Percentiles rank a stretch among this genome's conserved stretches.
These are phyloP conservation scores for Candida succiphila DNA, from an alignment of 805 yeast genomes.

Conservation along the genomic window DNA sequence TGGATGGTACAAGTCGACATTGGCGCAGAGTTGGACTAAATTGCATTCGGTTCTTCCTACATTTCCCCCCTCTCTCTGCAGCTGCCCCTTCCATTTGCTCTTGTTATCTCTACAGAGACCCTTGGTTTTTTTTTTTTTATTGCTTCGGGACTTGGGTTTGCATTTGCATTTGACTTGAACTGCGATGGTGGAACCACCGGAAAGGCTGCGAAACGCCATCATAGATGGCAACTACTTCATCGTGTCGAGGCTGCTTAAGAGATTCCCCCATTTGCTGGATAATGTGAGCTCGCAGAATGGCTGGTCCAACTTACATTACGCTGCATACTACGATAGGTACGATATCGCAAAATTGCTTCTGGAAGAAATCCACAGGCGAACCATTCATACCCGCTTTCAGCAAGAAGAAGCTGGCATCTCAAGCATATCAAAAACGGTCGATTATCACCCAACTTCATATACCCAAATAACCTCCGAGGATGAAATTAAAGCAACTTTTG, in stretches of 20 bases:
- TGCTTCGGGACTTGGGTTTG: too few relatives aligned
- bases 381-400: background rate
- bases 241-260: constrained; percentile 52
- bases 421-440: too few relatives aligned
- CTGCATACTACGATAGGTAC: constrained; percentile 64
- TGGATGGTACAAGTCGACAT: too few relatives aligned
- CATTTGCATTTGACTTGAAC: too few relatives aligned
- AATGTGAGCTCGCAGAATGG: constrained; percentile 66
- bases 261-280: constrained; percentile 61
- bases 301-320: constrained; percentile 78
- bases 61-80: too few relatives aligned
- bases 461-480: constrained; percentile 22
- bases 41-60: too few relatives aligned
- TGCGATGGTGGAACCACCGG: constrained; percentile 39
- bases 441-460: constrained; percentile 5
- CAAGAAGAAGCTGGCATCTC: background rate
- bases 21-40: too few relatives aligned
- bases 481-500: constrained; percentile 35
- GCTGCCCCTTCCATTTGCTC: too few relatives aligned
- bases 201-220: constrained; percentile 61
- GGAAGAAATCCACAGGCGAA: constrained; percentile 3
- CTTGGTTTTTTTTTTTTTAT: too few relatives aligned
- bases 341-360: constrained; percentile 31
- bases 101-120: too few relatives aligned
- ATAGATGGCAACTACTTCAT: constrained; percentile 51